Evolutionary conservation across 1,284 basidiomycete genomes (phyloP).

Genomic region (Pisolithus thermaeus): DNA sequence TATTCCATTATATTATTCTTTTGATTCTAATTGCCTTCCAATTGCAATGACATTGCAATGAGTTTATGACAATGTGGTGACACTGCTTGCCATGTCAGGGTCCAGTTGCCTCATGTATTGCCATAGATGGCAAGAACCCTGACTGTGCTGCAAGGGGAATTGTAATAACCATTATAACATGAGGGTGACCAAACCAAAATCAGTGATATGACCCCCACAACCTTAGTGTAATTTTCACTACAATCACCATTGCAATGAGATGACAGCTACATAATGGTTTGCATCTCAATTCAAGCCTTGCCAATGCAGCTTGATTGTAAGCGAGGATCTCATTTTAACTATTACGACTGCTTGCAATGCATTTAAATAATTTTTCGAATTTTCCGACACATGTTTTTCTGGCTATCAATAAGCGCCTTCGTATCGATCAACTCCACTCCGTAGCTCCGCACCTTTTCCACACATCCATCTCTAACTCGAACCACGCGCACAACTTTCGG

Average conservation of each 20-base stretch:
- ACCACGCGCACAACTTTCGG: no score
- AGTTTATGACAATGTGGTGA: background rate
- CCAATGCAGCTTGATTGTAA: background rate
- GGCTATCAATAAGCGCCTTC: no score
- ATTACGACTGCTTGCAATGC: background rate
- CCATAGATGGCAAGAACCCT: background rate
- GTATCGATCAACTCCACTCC: no score
- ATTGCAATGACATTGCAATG: background rate
- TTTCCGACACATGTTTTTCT: no score
- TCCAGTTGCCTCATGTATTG: background rate
- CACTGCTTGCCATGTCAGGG: no score
- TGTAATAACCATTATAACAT: background rate
- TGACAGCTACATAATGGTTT: background rate
- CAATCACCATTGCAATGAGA: background rate
- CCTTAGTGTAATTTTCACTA: background rate
- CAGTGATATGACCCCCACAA: background rate
- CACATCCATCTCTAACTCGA: no score
- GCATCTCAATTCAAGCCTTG: background rate
- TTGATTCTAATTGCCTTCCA: no score
- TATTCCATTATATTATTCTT: no score
- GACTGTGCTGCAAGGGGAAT: background rate
- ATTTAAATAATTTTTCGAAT: background rate
- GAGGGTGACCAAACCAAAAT: background rate
- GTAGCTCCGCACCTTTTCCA: no score
- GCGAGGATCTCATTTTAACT: background rate